Evolutionary conservation across 306 rosid species (phyloP).

Genomic region (Alnus rubra): DNA sequence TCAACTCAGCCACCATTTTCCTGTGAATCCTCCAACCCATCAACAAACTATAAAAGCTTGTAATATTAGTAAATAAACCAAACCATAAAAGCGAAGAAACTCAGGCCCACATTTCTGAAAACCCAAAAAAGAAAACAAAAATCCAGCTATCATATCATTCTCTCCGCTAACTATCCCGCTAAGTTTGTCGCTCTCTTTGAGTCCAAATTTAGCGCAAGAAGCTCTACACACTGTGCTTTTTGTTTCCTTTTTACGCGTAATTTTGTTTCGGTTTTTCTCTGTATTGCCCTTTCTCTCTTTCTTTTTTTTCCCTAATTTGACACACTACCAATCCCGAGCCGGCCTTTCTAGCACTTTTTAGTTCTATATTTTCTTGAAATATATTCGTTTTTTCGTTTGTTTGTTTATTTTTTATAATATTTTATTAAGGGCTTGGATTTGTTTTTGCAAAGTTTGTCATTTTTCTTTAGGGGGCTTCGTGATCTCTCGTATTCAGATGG

Average conservation of each 20-base stretch:
- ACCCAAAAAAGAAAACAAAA: neutral
- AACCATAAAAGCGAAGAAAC: neutral
- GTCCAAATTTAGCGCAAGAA: slow-evolving; percentile 31
- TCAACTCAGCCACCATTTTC: too few species aligned
- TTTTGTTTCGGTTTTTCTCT: neutral
- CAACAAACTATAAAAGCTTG: neutral
- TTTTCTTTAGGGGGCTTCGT: neutral
- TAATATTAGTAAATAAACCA: neutral
- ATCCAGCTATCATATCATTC: neutral
- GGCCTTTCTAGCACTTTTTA: neutral
- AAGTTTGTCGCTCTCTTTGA: slow-evolving; percentile 22
- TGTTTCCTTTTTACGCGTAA: slow-evolving; percentile 31
- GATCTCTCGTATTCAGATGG: slow-evolving; percentile 27
- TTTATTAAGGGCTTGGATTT: neutral
- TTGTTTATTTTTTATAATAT: neutral
- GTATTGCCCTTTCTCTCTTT: neutral
- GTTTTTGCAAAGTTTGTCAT: neutral
- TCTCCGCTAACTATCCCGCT: slow-evolving; percentile 45
- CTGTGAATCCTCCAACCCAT: too few species aligned
- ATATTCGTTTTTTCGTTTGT: slow-evolving; percentile 2
- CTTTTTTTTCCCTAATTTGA: neutral
- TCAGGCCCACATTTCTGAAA: neutral
- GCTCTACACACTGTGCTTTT: slow-evolving; percentile 3
- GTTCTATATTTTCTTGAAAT: neutral
- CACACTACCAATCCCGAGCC: neutral